Conservation (phyloP, 1,139 yeast genomes). For the Torulaspora pretoriensis region DNA sequence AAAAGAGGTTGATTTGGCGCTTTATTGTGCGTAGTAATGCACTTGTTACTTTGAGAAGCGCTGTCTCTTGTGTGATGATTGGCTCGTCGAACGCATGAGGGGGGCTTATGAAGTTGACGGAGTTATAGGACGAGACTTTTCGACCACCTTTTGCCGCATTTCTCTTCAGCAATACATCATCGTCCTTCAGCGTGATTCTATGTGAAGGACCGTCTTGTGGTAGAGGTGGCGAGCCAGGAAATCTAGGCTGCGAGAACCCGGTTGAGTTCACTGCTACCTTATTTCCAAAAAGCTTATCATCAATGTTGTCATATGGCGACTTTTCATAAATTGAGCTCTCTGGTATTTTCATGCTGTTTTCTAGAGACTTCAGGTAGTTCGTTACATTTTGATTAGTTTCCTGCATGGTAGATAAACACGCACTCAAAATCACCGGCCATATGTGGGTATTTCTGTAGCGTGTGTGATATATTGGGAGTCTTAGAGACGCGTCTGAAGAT, state of each 20-base stretch:
- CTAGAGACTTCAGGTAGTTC: constrained; percentile 26
- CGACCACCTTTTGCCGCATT: constrained; percentile 6
- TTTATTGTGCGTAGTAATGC: constrained; percentile 16
- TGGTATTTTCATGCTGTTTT: constrained; percentile 18
- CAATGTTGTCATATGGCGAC: constrained; percentile 2
- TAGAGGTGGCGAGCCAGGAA: constrained; percentile 17
- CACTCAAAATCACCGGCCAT: constrained; percentile 59
- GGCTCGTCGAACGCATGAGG: constrained; percentile 25
- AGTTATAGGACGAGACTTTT: neutral
- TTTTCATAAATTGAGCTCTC: constrained; percentile 5
- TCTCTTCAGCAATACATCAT: constrained; percentile 21
- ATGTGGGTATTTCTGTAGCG: constrained; percentile 44
- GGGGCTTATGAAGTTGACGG: constrained; percentile 8
- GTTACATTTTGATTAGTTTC: constrained; percentile 30
- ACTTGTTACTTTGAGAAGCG: constrained; percentile 18
- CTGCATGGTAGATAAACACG: constrained; percentile 52
- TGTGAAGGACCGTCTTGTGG: constrained; percentile 14
- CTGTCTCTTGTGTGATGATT: constrained; percentile 31
- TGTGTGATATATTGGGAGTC: constrained; percentile 53
- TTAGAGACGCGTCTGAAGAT: constrained; percentile 44
- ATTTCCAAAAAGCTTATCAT: constrained; percentile 29
- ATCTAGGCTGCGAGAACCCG: constrained; percentile 12
- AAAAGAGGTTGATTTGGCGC: constrained; percentile 18
- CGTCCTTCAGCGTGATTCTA: constrained; percentile 26
- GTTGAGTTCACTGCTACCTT: constrained; percentile 18